A percentile compares a stretch with the other conserved stretches of the same genome.
These are phyloP conservation scores for Termitomyces eurrhizus DNA, from an alignment of 768 basidiomycete genomes.

Conservation along the genomic window DNA sequence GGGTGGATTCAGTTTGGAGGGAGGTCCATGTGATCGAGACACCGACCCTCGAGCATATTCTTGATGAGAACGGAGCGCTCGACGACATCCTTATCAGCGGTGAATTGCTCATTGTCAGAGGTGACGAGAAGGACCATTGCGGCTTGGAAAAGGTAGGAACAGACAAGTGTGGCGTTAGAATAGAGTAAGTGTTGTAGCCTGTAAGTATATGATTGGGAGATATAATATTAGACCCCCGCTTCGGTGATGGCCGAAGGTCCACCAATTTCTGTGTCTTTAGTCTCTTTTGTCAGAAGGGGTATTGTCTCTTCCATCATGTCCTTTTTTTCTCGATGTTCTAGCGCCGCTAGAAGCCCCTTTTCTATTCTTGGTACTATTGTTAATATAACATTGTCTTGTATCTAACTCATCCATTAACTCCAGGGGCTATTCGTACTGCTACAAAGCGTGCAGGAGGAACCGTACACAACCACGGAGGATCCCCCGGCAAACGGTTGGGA, in stretches of 20 bases:
- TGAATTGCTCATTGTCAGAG: constrained; percentile 94
- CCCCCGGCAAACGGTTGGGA: constrained; percentile 90
- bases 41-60: constrained; percentile 97
- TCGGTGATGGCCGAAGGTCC: constrained; percentile 38
- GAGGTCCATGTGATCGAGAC: constrained; percentile 4
- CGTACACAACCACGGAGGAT: constrained; percentile 89
- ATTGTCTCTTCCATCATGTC: constrained; percentile 31
- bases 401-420: constrained; percentile 17
- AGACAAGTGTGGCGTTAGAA: constrained; percentile 16
- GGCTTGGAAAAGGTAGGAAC: constrained; percentile 10
- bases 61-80: constrained; percentile 96
- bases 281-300: constrained; percentile 4
- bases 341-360: constrained; percentile 43
- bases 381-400: neutral
- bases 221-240: constrained; percentile 24
- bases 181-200: neutral
- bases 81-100: constrained; percentile 90
- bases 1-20: constrained; percentile 9
- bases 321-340: constrained; percentile 43
- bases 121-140: constrained; percentile 86
- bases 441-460: constrained; percentile 97
- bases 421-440: constrained; percentile 81
- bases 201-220: constrained; percentile 15
- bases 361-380: constrained; percentile 35
- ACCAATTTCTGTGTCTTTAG: constrained; percentile 1